These are phyloP conservation scores for Chlorella sp. DNA, from an alignment of 139 green algal genomes.

Conservation along the genomic window DNA sequence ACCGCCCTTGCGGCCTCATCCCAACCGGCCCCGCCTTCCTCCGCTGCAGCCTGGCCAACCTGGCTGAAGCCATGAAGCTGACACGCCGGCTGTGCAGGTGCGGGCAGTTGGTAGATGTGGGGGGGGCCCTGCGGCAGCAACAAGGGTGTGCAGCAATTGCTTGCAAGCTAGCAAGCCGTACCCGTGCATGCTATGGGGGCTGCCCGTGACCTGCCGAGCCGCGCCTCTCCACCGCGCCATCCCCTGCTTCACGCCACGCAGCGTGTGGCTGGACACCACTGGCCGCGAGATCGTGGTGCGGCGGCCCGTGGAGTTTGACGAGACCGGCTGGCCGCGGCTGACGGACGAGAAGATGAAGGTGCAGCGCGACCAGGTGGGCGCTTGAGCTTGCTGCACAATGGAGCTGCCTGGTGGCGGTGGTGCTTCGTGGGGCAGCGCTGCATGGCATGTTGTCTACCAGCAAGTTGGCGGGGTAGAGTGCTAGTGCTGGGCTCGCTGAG, in stretches of 20 bases:
- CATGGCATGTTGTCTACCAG: too few species aligned
- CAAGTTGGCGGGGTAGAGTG: too few species aligned
- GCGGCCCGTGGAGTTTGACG: slow-evolving; percentile 8
- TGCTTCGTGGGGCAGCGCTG: too few species aligned
- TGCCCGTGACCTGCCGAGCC: not conserved
- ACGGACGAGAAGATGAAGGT: not conserved
- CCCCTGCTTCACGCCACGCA: slow-evolving; percentile 47
- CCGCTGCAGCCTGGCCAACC: slow-evolving; percentile 65
- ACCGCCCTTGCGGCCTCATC: too few species aligned
- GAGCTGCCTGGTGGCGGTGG: too few species aligned
- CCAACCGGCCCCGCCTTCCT: too few species aligned
- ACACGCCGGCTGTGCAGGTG: slow-evolving; percentile 58
- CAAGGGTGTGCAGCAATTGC: not conserved
- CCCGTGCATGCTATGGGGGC: too few species aligned
- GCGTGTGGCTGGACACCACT: slow-evolving; percentile 83
- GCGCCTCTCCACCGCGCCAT: not conserved
- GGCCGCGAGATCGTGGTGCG: slow-evolving; percentile 65
- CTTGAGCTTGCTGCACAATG: not conserved
- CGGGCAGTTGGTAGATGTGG: not conserved
- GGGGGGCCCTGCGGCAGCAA: not conserved
- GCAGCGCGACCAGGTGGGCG: not conserved
- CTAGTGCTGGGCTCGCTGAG: too few species aligned
- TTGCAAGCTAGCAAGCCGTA: too few species aligned
- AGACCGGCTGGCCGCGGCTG: slow-evolving; percentile 71
- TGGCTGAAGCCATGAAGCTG: slow-evolving; percentile 65